Percentiles rank a stretch among this genome's conserved stretches.
These are phyloP conservation scores for Pseudogymnoascus sp. DNA, from an alignment of 2,329 filamentous ascomycete genomes.

Conservation along the genomic window DNA sequence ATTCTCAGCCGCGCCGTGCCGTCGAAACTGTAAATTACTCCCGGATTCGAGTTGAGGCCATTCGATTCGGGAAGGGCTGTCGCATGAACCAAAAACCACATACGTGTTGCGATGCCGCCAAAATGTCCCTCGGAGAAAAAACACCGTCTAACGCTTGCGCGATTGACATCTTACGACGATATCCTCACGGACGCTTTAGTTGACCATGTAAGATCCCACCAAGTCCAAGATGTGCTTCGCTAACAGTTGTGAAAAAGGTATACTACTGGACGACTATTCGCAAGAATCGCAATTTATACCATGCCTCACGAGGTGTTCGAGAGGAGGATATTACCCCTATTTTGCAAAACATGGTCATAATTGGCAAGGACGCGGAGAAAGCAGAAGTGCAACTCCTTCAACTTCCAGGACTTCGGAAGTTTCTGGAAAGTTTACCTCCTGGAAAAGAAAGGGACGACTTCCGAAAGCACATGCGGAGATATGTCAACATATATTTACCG, in stretches of 20 bases:
- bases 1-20: neutral
- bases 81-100: constrained; percentile 18
- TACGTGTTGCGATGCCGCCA: constrained; percentile 34
- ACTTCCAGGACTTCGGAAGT: constrained; percentile 68
- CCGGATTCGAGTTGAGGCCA: neutral
- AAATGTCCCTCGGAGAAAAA: constrained; percentile 48
- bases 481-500: constrained; percentile 85
- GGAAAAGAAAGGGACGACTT: constrained; percentile 83
- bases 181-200: constrained; percentile 91
- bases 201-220: constrained; percentile 68
- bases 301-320: constrained; percentile 71
- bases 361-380: constrained; percentile 63
- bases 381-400: constrained; percentile 69
- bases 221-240: neutral
- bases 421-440: constrained; percentile 60
- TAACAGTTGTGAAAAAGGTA: constrained; percentile 48
- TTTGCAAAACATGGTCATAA: constrained; percentile 60
- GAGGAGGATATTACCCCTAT: constrained; percentile 57
- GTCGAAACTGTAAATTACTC: neutral
- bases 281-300: constrained; percentile 86
- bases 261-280: constrained; percentile 96
- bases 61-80: constrained; percentile 13
- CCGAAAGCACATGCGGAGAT: constrained; percentile 75
- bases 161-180: constrained; percentile 91
- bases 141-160: constrained; percentile 74